Evolutionary conservation across 768 basidiomycete species (phyloP).

Genomic region (Mycena pura): DNA sequence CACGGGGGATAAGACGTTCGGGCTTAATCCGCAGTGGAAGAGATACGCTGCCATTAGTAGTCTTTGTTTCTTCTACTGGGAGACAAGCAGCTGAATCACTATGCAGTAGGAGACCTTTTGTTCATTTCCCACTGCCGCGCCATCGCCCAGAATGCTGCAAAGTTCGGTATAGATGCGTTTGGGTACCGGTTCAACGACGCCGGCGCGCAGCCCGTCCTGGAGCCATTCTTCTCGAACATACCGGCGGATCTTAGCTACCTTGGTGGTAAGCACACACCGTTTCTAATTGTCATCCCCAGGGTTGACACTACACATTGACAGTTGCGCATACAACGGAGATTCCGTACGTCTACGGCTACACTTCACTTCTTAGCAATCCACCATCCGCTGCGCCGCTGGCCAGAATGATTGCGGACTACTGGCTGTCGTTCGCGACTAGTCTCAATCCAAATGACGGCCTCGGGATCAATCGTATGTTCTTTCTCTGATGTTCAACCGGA

Average conservation of each 20-base stretch:
- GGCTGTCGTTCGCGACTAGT: conserved; percentile 52
- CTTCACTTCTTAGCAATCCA: conserved; percentile 7
- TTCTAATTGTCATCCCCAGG: background rate
- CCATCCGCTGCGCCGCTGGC: conserved; percentile 35
- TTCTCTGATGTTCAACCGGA: background rate
- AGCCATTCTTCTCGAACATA: background rate
- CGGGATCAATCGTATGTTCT: conserved; percentile 28
- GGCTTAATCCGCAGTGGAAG: conserved; percentile 44
- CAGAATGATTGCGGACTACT: conserved; percentile 47
- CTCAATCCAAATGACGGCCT: conserved; percentile 50
- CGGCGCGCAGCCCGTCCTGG: background rate
- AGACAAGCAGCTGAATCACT: background rate
- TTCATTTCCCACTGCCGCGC: conserved; percentile 31
- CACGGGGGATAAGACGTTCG: conserved; percentile 48
- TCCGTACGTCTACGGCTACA: conserved; percentile 35
- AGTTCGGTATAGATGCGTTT: conserved; percentile 38
- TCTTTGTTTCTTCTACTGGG: background rate
- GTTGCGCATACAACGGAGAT: conserved; percentile 39
- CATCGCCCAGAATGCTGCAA: conserved; percentile 41
- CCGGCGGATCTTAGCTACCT: conserved; percentile 5
- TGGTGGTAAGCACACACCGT: conserved; percentile 28
- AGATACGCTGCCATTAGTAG: conserved; percentile 41
- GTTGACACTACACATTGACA: conserved; percentile 5
- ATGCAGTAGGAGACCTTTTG: conserved; percentile 2
- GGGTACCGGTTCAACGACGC: conserved; percentile 48